Base-by-base conservation (phyloP, 495 filamentous ascomycete species). In the Saxophila tyrrhenica region DNA sequence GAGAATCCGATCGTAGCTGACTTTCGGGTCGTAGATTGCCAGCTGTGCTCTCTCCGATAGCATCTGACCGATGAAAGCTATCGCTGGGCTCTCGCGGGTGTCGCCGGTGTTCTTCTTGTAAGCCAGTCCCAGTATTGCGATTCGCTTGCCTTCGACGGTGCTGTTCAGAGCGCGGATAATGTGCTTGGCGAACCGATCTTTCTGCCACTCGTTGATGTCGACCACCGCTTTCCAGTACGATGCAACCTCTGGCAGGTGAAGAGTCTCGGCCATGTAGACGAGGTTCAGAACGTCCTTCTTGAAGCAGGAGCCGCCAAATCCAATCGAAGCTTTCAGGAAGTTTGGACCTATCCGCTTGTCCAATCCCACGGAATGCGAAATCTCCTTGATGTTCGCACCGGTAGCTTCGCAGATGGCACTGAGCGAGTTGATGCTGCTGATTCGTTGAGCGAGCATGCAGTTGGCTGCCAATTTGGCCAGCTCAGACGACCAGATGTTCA, bases 41-140 rank as follows among this genome's bases (percentile, higher is more conserved):
- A 91, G 78, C 55, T 84, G 68, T 21, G 78, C 78, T 67, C 64
- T 69, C 64, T 87, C 85, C 15, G 78, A 73, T 23, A 83, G 70
- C 21, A 94, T 66, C 19, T 74, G 71, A 45, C 73, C 78, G 59
- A 89, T 78, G 46, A 91, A 74, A 24, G 79, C 78, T 15, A 88
- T 75, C 0, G 86, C 81, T 1, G 83, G 76, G 43, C 78, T 81
- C 64, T 89, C 86, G 8, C 87, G 76, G 5, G 82, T 86, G 65
- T 94, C 87, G 13, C 79, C 78, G 1, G 87, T 91, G 58, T 87
- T 74, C 63, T 88, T 85, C 72, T 94, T 91, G 70, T 87, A 94
- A 1, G 87, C 81, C 63, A 81, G 89, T 7, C 87, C 87, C 0
- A 94, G 73, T 3, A 91, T 64, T 0, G 83, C 77, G 22, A 91